A percentile compares a stretch with the other conserved stretches of the same genome.
Conservation (phyloP, 106 monocot genomes). For the Chionographis japonica region DNA sequence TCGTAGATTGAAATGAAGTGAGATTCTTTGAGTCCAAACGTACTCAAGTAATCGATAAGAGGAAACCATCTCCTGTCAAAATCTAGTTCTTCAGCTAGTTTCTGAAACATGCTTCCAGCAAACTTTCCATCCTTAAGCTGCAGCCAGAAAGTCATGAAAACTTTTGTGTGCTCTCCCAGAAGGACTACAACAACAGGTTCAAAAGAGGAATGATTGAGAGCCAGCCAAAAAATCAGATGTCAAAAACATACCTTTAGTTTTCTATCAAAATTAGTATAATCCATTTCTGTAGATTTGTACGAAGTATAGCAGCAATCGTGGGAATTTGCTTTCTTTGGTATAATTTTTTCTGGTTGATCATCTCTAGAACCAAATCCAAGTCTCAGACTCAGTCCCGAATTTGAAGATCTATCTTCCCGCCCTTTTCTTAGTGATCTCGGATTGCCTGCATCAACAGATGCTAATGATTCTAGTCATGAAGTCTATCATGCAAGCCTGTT, state of each 20-base stretch:
- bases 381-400: no score
- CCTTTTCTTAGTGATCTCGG: constrained; percentile 7
- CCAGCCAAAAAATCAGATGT: background rate
- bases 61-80: constrained; percentile 92
- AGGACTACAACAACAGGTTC: background rate
- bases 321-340: no score
- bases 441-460: constrained; percentile 16
- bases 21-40: constrained; percentile 81
- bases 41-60: constrained; percentile 74
- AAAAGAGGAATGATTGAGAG: background rate
- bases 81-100: constrained; percentile 72
- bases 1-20: constrained; percentile 82
- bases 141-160: constrained; percentile 12
- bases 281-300: constrained; percentile 7
- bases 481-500: background rate
- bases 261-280: constrained; percentile 12
- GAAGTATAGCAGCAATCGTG: no score
- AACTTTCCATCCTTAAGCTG: constrained; percentile 49
- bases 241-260: constrained; percentile 38
- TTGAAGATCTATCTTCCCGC: constrained; percentile 4
- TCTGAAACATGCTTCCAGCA: constrained; percentile 46
- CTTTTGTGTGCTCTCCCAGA: background rate
- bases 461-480: background rate
- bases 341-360: no score
- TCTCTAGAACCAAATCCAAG: no score